Conservation (phyloP, 192 early-diverging fungal genomes). For the Chytriomyces sp. region DNA sequence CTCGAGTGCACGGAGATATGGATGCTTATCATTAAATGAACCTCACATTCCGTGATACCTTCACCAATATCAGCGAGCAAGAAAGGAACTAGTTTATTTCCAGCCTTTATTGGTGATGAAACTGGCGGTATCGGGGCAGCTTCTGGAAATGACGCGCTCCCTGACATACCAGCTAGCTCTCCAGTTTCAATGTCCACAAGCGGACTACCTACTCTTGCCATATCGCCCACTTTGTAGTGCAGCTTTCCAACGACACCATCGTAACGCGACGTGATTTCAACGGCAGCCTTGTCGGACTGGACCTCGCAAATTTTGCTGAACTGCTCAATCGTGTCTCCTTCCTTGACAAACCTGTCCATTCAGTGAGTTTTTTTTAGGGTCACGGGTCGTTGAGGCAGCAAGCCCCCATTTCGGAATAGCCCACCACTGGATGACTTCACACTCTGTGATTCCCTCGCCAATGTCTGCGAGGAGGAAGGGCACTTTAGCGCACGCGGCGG, state of each 20-base stretch:
- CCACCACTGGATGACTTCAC: slow-evolving; percentile 96
- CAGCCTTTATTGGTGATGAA: too few species aligned
- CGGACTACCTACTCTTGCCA: slow-evolving; percentile 89
- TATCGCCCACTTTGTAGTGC: slow-evolving; percentile 80
- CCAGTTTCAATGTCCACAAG: slow-evolving; percentile 81
- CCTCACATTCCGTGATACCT: slow-evolving; percentile 93
- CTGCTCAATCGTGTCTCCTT: slow-evolving; percentile 85
- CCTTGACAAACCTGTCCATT: slow-evolving; percentile 97
- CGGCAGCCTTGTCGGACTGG: slow-evolving; percentile 97
- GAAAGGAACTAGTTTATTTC: slow-evolving; percentile 59
- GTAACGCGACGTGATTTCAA: slow-evolving; percentile 95
- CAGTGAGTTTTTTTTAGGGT: neutral
- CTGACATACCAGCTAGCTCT: neutral
- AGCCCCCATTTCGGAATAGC: neutral
- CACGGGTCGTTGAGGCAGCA: neutral
- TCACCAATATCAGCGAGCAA: slow-evolving; percentile 95
- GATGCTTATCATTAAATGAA: slow-evolving; percentile 87
- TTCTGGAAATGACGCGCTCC: neutral
- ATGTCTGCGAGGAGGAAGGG: slow-evolving; percentile 94
- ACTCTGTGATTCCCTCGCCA: slow-evolving; percentile 98
- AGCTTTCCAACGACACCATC: slow-evolving; percentile 83
- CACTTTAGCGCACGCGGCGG: slow-evolving; percentile 13
- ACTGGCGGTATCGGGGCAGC: neutral
- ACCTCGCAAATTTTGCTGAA: slow-evolving; percentile 97
- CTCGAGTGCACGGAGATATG: too few species aligned